phyloP scores from a whole-genome alignment of 352 stramenopile species.

The Thraustochytrium sp. region DNA sequence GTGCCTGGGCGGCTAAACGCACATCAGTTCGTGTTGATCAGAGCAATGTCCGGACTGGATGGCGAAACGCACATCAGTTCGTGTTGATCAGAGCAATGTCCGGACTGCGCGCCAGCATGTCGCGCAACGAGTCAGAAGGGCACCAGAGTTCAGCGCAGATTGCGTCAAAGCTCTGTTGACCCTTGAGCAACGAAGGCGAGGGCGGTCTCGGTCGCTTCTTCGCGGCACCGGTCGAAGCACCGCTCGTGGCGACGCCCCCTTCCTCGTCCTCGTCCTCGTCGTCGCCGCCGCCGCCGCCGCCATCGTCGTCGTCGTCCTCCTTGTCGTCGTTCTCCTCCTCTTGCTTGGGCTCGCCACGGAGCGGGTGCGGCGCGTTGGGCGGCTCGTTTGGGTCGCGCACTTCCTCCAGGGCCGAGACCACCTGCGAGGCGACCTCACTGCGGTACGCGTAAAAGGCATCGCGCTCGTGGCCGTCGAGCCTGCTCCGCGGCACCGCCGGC shows the following conservation, averaged over 20 bases:
- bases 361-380: background rate
- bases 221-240: too few species aligned
- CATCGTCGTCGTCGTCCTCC: background rate
- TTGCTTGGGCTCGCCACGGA: background rate
- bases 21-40: too few species aligned
- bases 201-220: too few species aligned
- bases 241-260: too few species aligned
- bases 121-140: background rate
- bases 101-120: background rate
- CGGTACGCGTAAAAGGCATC: background rate
- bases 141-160: conserved; percentile 24
- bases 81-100: conserved; percentile 6
- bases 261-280: too few species aligned
- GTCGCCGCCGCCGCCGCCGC: too few species aligned
- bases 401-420: background rate
- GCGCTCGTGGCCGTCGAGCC: background rate
- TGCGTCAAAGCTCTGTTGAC: conserved; percentile 1
- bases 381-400: background rate
- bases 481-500: background rate
- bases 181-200: too few species aligned
- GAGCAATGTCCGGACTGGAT: background rate
- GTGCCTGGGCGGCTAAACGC: too few species aligned
- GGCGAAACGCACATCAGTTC: background rate
- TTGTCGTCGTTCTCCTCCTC: background rate
- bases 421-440: background rate